These are phyloP conservation scores for Crotalaria pallida DNA, from an alignment of 306 rosid species.

Conservation along the genomic window DNA sequence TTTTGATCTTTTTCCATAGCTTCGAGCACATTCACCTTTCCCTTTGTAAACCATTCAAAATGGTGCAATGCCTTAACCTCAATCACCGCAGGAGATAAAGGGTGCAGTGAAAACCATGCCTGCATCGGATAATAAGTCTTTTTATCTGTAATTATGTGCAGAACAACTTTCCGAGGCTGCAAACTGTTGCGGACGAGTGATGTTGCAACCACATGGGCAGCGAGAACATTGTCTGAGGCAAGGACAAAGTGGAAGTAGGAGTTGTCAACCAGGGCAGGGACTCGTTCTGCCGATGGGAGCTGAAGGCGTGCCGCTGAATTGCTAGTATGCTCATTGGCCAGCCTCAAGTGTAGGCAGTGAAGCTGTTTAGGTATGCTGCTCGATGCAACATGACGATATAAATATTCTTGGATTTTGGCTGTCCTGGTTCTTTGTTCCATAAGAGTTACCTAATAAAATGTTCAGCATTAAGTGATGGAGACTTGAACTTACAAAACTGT, in stretches of 20 bases:
- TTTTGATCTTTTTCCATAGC: slow-evolving; percentile 97
- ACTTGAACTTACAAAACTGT: neutral
- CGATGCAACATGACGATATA: slow-evolving; percentile 79
- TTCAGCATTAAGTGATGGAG: neutral
- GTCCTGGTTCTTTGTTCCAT: slow-evolving; percentile 78
- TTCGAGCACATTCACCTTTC: slow-evolving; percentile 93
- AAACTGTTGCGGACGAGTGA: slow-evolving; percentile 78
- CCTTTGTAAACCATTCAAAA: slow-evolving; percentile 92
- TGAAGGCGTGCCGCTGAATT: slow-evolving; percentile 86
- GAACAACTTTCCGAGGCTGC: slow-evolving; percentile 60
- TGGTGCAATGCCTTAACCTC: slow-evolving; percentile 99
- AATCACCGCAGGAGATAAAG: slow-evolving; percentile 78
- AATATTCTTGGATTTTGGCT: slow-evolving; percentile 79
- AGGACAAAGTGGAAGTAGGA: slow-evolving; percentile 82
- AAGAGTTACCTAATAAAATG: slow-evolving; percentile 40
- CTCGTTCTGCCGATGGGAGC: slow-evolving; percentile 87
- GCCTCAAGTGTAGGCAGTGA: slow-evolving; percentile 74
- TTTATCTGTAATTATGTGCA: slow-evolving; percentile 85
- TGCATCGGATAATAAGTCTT: slow-evolving; percentile 98
- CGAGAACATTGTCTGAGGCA: slow-evolving; percentile 92
- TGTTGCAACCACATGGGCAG: slow-evolving; percentile 81
- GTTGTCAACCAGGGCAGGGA: slow-evolving; percentile 89
- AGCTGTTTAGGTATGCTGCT: slow-evolving; percentile 96
- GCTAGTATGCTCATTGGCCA: slow-evolving; percentile 78
- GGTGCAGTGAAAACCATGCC: slow-evolving; percentile 94